phyloP scores from a whole-genome alignment of 2,329 filamentous ascomycete species.

The Neofusicoccum parvum region DNA sequence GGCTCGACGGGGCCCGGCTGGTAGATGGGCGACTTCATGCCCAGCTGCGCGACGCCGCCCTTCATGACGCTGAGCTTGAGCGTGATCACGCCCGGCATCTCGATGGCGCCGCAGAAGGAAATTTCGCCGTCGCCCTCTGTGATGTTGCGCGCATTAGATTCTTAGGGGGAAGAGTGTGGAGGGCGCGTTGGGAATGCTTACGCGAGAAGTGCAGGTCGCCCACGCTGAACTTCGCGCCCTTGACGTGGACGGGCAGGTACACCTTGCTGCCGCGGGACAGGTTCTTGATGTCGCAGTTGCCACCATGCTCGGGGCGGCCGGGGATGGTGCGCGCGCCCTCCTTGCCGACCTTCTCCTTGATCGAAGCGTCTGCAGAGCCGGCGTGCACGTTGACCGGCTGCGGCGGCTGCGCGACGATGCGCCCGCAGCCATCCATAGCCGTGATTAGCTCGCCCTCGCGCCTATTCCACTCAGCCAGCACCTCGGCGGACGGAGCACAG shows the following conservation, averaged over 20 bases:
- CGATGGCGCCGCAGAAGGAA: constrained; percentile 74
- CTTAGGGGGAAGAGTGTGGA: not conserved
- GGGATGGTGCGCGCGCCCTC: constrained; percentile 88
- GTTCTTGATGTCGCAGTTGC: constrained; percentile 92
- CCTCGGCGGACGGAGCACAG: constrained; percentile 77
- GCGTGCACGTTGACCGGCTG: constrained; percentile 72
- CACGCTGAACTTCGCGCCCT: constrained; percentile 85
- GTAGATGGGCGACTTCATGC: constrained; percentile 82
- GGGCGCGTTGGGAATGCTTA: constrained; percentile 29
- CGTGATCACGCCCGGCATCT: constrained; percentile 91
- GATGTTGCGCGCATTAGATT: not conserved
- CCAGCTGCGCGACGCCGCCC: constrained; percentile 71
- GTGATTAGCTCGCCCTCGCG: constrained; percentile 80
- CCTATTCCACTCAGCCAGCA: constrained; percentile 80
- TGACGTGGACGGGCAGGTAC: constrained; percentile 83
- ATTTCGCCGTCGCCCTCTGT: constrained; percentile 85
- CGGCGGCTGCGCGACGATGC: constrained; percentile 77
- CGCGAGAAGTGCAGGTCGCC: constrained; percentile 84
- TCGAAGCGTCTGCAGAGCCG: constrained; percentile 60
- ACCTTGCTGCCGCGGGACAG: constrained; percentile 77
- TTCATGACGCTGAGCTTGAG: constrained; percentile 90
- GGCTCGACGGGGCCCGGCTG: constrained; percentile 85
- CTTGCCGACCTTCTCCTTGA: constrained; percentile 68
- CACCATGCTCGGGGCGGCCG: constrained; percentile 81
- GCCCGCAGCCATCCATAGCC: constrained; percentile 63